Evolutionary conservation across 495 filamentous ascomycete species (phyloP), one percentile per base, ranked within the genome.

Genomic region (Podospora australis): DNA sequence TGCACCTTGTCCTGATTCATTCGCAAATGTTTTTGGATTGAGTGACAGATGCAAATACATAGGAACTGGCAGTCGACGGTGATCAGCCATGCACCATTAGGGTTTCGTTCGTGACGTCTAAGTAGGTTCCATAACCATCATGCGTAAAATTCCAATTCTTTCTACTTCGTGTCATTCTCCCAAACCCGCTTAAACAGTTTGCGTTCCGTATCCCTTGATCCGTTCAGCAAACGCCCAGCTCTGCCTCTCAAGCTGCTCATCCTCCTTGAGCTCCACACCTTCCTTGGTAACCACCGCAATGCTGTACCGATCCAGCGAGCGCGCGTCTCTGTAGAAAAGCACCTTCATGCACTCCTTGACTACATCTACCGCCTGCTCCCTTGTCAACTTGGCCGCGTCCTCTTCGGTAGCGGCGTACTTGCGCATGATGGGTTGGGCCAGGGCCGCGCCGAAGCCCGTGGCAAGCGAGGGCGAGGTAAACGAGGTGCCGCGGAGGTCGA

Each of bases 321-420:
- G 81, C 6, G 92, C 92, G 73, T 98, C 92, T 53, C 92, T 78
- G 73, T 98, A 98, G 74, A 89, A 98, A 47, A 98, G 76, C 48
- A 97, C 90, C 77, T 97, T 97, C 86, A 98, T 88, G 65, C 88
- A 94, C 68, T 95, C 86, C 71, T 83, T 83, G 48, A 97, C 70
- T 11, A 87, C 77, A 21, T 79, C 73, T 40, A 96, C 74, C 34
- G 92, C 92, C 66, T 85, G 63, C 58, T 97, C 91, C 58, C 79
- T 78, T 36, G 72, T 85, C 47, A 96, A 70, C 38, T 74, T 66
- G 50, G 77, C 76, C 20, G 86, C 82, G 25, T 84, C 73, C 42
- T 65, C 82, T 67, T 96, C 92, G 60, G 95, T 88, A 14, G 85
- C 86, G 35, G 86, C 87, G 46, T 83, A 67, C 50, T 80, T 78